phyloP scores from a whole-genome alignment of 2,329 filamentous ascomycete species.

The Sclerotiophoma versabilis region DNA sequence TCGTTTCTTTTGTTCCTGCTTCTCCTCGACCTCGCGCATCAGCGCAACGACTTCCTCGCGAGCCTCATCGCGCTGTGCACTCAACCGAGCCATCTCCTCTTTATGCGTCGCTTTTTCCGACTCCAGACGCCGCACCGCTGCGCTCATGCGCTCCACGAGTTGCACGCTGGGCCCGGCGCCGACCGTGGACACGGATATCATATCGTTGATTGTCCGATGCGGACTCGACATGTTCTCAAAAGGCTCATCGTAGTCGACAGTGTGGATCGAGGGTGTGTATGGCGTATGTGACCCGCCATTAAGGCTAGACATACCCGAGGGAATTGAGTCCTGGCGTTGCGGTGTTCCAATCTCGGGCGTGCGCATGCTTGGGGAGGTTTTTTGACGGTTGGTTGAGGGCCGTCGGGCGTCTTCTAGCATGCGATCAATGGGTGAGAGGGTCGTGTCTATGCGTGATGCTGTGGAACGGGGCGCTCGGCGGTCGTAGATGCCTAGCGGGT shows the following conservation, averaged over 20 bases:
- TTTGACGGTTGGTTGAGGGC: slow-evolving; percentile 43
- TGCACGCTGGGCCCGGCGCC: slow-evolving; percentile 93
- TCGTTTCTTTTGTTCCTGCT: slow-evolving; percentile 65
- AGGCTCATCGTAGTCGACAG: slow-evolving; percentile 57
- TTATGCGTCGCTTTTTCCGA: slow-evolving; percentile 87
- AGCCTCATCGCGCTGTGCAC: slow-evolving; percentile 88
- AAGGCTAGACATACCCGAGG: slow-evolving; percentile 41
- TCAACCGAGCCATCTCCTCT: slow-evolving; percentile 83
- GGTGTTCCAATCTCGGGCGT: slow-evolving; percentile 48
- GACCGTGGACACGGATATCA: slow-evolving; percentile 87
- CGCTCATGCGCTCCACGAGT: slow-evolving; percentile 94
- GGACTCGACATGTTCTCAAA: slow-evolving; percentile 66
- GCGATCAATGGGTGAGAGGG: slow-evolving; percentile 45
- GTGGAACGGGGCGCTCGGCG: slow-evolving; percentile 43
- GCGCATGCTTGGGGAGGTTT: slow-evolving; percentile 37
- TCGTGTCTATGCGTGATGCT: slow-evolving; percentile 37
- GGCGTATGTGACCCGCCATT: slow-evolving; percentile 46
- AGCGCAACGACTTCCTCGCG: slow-evolving; percentile 87
- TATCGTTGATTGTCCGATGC: slow-evolving; percentile 71
- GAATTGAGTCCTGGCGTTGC: slow-evolving; percentile 45
- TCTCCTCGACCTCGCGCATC: slow-evolving; percentile 84
- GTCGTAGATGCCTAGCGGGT: slow-evolving; percentile 43
- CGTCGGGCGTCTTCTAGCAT: slow-evolving; percentile 49
- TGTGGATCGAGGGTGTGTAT: slow-evolving; percentile 57
- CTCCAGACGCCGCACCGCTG: slow-evolving; percentile 87